Base-by-base conservation (phyloP, 805 yeast genomes). In the Candida dajiaensis region DNA sequence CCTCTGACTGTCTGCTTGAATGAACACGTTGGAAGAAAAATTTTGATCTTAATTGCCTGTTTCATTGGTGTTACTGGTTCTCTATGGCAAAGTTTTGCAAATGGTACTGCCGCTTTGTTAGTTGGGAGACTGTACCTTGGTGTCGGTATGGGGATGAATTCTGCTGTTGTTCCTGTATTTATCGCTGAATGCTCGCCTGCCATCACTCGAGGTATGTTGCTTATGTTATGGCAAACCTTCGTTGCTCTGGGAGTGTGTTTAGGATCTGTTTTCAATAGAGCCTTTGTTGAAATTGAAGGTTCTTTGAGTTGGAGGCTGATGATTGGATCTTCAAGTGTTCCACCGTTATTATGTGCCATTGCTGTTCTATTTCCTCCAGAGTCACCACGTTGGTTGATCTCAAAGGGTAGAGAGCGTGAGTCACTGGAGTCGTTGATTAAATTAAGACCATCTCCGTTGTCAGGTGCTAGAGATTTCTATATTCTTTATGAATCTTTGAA, bases 211-310 rank as follows among this genome's bases (percentile, higher is more conserved):
- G 89, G 89, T 42, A 77, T 85, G 1, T 67, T 83, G 49, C 80
- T 80, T 42, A 80, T 81, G 83, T 69, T 78, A 65, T 82, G 86
- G 85, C 88, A 83, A 66, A 78, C 80, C 55, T 81, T 81, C 70
- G 81, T 86, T n/a, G 87, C 88, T 2, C 76, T 81, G 44, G 89
- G 89, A 49, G 80, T 83, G 51, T 76, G 79, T 77, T 69, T 82
- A 53, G 88, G 88, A 19, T 78, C 79, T 50, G 77, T 80, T 29
- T 70, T 81, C 18, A 72, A 76, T 22, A 72, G 81, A 49, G 83
- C 82, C 1, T 79, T 81, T 58, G 74, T 75, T 25, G 70, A 77
- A 45, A 66, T 68, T 15, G 57, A 57, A 7, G 68, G 67, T 15
- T 73, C 76, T 6, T 65, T 77, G 46, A 71, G 77, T 51, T 82